Evolutionary conservation across 2,329 filamentous ascomycete genomes (phyloP).

Genomic region (Arthrobotrys sinensis): DNA sequence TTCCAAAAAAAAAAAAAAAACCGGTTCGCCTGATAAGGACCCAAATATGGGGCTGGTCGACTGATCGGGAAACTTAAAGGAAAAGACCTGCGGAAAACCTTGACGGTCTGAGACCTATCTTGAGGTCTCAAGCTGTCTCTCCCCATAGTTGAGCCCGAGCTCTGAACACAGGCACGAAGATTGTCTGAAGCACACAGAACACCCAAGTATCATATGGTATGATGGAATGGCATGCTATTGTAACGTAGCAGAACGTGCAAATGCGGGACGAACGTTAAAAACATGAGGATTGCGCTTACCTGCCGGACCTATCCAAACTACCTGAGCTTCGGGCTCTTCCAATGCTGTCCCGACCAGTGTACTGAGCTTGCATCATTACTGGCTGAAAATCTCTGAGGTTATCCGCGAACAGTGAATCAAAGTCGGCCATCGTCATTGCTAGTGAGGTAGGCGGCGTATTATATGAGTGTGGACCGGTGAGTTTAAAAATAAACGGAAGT

Average conservation of each 20-base stretch:
- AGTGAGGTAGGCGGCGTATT: neutral
- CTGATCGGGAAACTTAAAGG: slow-evolving; percentile 41
- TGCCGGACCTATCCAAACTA: slow-evolving; percentile 47
- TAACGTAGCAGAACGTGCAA: slow-evolving; percentile 8
- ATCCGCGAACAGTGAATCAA: slow-evolving; percentile 56
- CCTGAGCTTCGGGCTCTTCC: slow-evolving; percentile 53
- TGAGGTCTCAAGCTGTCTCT: slow-evolving; percentile 24
- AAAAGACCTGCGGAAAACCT: slow-evolving; percentile 11
- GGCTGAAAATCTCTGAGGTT: slow-evolving; percentile 59
- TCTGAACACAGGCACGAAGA: slow-evolving; percentile 1
- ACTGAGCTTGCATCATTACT: slow-evolving; percentile 58
- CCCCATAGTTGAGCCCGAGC: neutral
- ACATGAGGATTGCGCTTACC: slow-evolving; percentile 40
- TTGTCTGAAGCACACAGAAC: neutral
- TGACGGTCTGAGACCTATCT: slow-evolving; percentile 25
- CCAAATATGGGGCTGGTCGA: slow-evolving; percentile 12
- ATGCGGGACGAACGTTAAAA: neutral
- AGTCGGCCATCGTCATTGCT: slow-evolving; percentile 58
- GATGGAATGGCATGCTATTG: neutral
- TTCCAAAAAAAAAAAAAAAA: slow-evolving; percentile 20
- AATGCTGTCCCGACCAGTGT: slow-evolving; percentile 45
- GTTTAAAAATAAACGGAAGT: neutral
- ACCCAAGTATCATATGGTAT: neutral
- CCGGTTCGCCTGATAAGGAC: slow-evolving; percentile 31
- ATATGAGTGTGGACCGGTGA: neutral